Evolutionary conservation across 2,329 filamentous ascomycete species (phyloP).

Genomic region (Neonectria punicea): DNA sequence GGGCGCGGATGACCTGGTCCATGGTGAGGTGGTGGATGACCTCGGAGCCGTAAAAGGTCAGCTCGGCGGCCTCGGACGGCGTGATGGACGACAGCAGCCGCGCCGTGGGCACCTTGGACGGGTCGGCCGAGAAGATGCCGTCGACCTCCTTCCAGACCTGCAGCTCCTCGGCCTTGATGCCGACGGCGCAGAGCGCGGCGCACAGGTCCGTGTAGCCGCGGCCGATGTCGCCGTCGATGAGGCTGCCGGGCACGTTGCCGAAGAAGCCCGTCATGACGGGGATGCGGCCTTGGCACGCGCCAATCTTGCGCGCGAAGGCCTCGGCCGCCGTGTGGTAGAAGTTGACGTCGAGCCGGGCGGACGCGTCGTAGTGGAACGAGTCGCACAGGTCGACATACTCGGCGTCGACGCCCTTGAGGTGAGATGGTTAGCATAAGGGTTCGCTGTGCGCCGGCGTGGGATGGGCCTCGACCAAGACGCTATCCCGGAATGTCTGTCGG

Average conservation of each 20-base stretch:
- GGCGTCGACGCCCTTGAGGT: slow-evolving; percentile 74
- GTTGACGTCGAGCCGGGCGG: slow-evolving; percentile 68
- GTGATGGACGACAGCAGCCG: slow-evolving; percentile 88
- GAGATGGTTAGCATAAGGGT: slow-evolving; percentile 40
- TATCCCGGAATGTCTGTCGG: too few relatives aligned
- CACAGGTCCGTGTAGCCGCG: slow-evolving; percentile 97
- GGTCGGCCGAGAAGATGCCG: slow-evolving; percentile 87
- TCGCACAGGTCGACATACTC: slow-evolving; percentile 93
- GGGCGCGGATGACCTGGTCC: slow-evolving; percentile 92
- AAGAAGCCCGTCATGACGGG: slow-evolving; percentile 94
- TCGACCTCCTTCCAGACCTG: slow-evolving; percentile 99
- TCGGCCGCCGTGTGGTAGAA: slow-evolving; percentile 76
- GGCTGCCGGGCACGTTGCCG: slow-evolving; percentile 88
- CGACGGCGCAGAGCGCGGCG: slow-evolving; percentile 90
- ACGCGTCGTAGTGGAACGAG: slow-evolving; percentile 74
- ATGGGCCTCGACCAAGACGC: background rate
- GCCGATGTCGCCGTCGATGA: slow-evolving; percentile 89
- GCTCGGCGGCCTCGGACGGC: slow-evolving; percentile 91
- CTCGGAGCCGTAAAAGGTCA: slow-evolving; percentile 94
- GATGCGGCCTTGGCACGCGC: slow-evolving; percentile 72
- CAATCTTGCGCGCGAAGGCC: slow-evolving; percentile 71
- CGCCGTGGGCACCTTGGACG: slow-evolving; percentile 93
- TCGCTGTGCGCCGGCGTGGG: background rate
- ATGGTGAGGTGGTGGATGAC: slow-evolving; percentile 99
- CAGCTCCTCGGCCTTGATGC: slow-evolving; percentile 85